phyloP scores from a whole-genome alignment of 1,139 yeast species.

The Protomyces pachydermus region DNA sequence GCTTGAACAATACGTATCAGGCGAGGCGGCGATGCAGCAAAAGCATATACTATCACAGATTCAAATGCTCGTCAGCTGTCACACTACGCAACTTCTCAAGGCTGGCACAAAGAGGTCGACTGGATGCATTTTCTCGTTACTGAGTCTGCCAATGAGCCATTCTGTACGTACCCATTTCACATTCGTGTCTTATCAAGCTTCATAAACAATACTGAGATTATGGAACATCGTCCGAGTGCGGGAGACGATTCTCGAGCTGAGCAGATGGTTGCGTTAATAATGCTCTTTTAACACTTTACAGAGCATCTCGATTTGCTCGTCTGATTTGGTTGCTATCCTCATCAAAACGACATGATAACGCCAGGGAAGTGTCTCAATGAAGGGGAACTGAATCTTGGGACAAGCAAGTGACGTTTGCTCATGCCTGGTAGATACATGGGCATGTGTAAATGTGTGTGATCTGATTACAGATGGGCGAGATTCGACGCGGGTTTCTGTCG shows the following conservation, averaged over 20 bases:
- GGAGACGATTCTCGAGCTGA: neutral
- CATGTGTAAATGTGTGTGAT: too few relatives aligned
- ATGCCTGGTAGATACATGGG: neutral
- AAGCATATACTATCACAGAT: constrained; percentile 1
- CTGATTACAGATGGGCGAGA: too few relatives aligned
- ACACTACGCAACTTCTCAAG: neutral
- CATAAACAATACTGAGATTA: neutral
- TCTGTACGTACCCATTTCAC: neutral
- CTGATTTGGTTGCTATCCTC: constrained; percentile 5
- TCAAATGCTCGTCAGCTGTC: neutral
- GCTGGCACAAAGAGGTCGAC: neutral
- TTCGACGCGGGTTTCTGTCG: too few relatives aligned
- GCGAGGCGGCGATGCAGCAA: constrained; percentile 8
- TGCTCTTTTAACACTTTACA: neutral
- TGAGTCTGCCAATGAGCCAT: constrained; percentile 4
- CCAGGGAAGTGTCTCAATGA: neutral
- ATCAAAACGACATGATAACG: neutral
- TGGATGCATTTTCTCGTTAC: constrained; percentile 1
- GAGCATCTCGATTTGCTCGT: neutral
- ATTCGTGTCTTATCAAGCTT: neutral
- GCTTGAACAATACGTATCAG: constrained; percentile 14
- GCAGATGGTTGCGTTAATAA: neutral
- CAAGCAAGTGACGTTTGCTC: neutral
- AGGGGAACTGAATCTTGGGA: constrained; percentile 1
- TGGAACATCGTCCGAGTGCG: neutral